A percentile compares a stretch with the other conserved stretches of the same genome.
Evolutionary conservation across 1,284 basidiomycete genomes (phyloP).

Genomic region (Trichosporon sp.): DNA sequence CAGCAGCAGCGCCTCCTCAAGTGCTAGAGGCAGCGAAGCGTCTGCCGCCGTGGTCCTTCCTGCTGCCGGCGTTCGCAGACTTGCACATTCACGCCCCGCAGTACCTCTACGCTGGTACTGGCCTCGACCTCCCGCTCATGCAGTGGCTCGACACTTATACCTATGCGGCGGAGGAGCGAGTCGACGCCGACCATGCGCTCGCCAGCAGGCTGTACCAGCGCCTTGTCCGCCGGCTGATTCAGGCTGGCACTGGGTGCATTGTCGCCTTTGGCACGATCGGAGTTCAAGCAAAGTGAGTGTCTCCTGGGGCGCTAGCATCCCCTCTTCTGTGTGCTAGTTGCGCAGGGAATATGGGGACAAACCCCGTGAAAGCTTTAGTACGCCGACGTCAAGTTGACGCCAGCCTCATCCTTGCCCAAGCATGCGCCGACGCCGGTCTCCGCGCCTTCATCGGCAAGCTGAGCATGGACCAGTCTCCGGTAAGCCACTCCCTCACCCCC

Average conservation of each 20-base stretch:
- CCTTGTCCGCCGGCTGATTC: constrained; percentile 59
- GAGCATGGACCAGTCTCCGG: constrained; percentile 67
- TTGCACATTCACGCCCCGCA: constrained; percentile 80
- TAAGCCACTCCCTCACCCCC: constrained; percentile 11
- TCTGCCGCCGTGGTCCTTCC: constrained; percentile 53
- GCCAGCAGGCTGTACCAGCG: constrained; percentile 61
- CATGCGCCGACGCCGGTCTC: constrained; percentile 64
- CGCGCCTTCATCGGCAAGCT: constrained; percentile 75
- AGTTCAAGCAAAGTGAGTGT: constrained; percentile 64
- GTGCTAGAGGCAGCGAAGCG: constrained; percentile 42
- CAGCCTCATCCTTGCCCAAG: background rate
- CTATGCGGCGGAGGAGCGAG: constrained; percentile 67
- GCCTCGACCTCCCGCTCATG: constrained; percentile 74
- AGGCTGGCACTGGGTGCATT: constrained; percentile 68
- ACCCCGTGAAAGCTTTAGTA: too few relatives aligned
- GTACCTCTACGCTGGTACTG: constrained; percentile 76
- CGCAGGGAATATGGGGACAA: too few relatives aligned
- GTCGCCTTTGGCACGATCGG: constrained; percentile 75
- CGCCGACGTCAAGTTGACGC: background rate
- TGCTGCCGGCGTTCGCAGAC: constrained; percentile 71
- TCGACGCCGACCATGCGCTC: constrained; percentile 60
- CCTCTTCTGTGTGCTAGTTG: background rate
- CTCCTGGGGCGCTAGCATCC: background rate
- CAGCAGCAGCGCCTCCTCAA: background rate
- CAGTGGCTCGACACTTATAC: constrained; percentile 72